Percentiles rank a stretch among this genome's conserved stretches.
phyloP scores from a whole-genome alignment of 2,329 filamentous ascomycete species.

The Chaetomium olivaceum region DNA sequence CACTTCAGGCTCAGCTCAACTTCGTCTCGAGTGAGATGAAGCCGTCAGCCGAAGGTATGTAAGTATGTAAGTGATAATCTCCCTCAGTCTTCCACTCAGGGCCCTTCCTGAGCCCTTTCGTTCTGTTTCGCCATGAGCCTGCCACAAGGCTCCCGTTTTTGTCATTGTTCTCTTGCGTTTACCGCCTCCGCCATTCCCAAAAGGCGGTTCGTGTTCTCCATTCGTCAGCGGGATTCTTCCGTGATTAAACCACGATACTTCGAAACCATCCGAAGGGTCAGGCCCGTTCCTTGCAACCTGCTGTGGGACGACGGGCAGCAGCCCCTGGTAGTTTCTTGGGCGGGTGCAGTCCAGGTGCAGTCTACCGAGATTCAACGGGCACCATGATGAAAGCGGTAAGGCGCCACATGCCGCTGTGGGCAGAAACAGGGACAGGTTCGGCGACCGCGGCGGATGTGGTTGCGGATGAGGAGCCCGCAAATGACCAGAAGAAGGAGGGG shows the following conservation, averaged over 20 bases:
- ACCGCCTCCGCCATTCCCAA: constrained; percentile 19
- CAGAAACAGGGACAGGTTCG: constrained; percentile 24
- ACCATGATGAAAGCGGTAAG: constrained; percentile 40
- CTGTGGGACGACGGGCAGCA: neutral
- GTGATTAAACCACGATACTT: constrained; percentile 33
- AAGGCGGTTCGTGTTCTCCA: constrained; percentile 24
- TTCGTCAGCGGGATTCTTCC: constrained; percentile 29
- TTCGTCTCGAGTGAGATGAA: constrained; percentile 16
- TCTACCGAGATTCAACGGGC: constrained; percentile 26
- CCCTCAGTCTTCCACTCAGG: constrained; percentile 26
- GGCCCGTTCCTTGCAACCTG: constrained; percentile 16
- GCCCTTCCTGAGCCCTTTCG: constrained; percentile 13
- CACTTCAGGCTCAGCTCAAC: constrained; percentile 31
- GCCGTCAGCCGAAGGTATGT: constrained; percentile 7
- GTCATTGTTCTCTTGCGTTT: constrained; percentile 3
- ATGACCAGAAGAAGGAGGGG: constrained; percentile 6
- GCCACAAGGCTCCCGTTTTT: constrained; percentile 26
- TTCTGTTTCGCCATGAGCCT: constrained; percentile 27
- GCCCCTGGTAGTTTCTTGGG: constrained; percentile 17
- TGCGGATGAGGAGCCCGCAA: constrained; percentile 6
- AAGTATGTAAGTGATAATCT: constrained; percentile 33
- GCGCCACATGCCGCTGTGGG: constrained; percentile 37
- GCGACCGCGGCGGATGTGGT: constrained; percentile 22
- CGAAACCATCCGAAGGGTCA: constrained; percentile 26
- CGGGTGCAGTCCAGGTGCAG: constrained; percentile 23